Conservation (phyloP, 2,329 filamentous ascomycete genomes). For the Verticillium albo-atrum region DNA sequence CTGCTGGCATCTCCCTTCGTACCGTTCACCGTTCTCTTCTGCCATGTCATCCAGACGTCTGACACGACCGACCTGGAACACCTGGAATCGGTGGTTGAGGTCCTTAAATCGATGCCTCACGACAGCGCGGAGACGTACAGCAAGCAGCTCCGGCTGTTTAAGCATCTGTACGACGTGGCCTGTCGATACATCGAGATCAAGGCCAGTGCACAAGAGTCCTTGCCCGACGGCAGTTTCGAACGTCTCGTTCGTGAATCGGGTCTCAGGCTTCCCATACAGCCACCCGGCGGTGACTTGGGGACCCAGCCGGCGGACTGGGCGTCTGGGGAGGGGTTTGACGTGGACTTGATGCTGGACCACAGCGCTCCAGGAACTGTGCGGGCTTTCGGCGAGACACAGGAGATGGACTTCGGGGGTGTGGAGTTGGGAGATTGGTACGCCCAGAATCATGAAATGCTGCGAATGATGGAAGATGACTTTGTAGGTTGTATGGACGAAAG, state of each 20-base stretch:
- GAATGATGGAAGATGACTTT: background rate
- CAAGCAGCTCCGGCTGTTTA: slow-evolving; percentile 15
- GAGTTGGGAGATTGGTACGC: background rate
- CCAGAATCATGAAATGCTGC: background rate
- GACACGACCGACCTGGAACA: slow-evolving; percentile 33
- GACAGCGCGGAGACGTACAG: background rate
- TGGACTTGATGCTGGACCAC: background rate
- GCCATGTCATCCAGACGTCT: slow-evolving; percentile 27
- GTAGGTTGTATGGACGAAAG: background rate
- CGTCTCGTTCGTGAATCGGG: background rate
- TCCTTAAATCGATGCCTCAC: background rate
- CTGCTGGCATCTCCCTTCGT: slow-evolving; percentile 16
- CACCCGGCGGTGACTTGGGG: background rate
- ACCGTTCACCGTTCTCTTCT: slow-evolving; percentile 20
- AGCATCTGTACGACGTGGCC: slow-evolving; percentile 17
- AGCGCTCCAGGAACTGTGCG: background rate
- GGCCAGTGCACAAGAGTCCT: background rate
- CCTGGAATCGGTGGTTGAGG: slow-evolving; percentile 8
- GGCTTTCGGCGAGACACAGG: background rate
- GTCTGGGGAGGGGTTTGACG: background rate
- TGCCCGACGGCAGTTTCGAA: background rate
- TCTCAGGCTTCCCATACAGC: background rate
- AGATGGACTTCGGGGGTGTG: background rate
- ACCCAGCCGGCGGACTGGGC: background rate
- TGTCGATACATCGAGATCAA: background rate